Percentiles rank a stretch among this genome's conserved stretches.
phyloP scores from a whole-genome alignment of 1,284 basidiomycete genomes.

The Earliella scabrosa region DNA sequence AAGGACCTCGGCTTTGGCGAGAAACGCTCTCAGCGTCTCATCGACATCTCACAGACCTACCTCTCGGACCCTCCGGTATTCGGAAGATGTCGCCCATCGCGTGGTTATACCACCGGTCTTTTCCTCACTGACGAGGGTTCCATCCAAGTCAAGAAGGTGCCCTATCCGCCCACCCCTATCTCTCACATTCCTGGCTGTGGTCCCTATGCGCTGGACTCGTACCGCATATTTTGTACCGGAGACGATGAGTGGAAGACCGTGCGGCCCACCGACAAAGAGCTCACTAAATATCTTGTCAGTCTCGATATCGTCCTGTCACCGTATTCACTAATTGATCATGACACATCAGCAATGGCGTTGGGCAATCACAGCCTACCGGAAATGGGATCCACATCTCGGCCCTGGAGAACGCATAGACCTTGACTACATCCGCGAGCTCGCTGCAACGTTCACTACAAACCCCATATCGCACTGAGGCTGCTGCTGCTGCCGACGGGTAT shows the following conservation, averaged over 20 bases:
- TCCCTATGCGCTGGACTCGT: slow-evolving; percentile 68
- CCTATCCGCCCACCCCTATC: slow-evolving; percentile 49
- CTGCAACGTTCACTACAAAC: neutral
- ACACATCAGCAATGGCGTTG: slow-evolving; percentile 61
- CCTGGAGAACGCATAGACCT: slow-evolving; percentile 35
- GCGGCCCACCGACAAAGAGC: slow-evolving; percentile 63
- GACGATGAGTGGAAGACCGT: slow-evolving; percentile 59
- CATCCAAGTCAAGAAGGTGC: neutral
- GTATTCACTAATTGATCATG: neutral
- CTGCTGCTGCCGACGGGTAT: too few relatives aligned
- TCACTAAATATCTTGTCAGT: slow-evolving; percentile 59
- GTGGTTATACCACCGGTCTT: slow-evolving; percentile 10
- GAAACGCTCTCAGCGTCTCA: slow-evolving; percentile 54
- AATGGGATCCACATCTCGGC: slow-evolving; percentile 52
- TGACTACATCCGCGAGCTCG: slow-evolving; percentile 18
- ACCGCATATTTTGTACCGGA: slow-evolving; percentile 61
- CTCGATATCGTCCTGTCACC: neutral
- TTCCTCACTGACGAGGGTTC: neutral
- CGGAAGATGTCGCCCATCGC: slow-evolving; percentile 24
- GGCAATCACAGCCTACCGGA: slow-evolving; percentile 51
- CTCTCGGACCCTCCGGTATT: slow-evolving; percentile 44
- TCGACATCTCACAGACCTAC: slow-evolving; percentile 50
- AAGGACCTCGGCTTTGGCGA: slow-evolving; percentile 57
- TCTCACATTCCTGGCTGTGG: slow-evolving; percentile 63
- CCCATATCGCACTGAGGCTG: slow-evolving; percentile 1